Conservation (phyloP, 1,139 yeast species). For the Yamadazyma spencermartinsiae region DNA sequence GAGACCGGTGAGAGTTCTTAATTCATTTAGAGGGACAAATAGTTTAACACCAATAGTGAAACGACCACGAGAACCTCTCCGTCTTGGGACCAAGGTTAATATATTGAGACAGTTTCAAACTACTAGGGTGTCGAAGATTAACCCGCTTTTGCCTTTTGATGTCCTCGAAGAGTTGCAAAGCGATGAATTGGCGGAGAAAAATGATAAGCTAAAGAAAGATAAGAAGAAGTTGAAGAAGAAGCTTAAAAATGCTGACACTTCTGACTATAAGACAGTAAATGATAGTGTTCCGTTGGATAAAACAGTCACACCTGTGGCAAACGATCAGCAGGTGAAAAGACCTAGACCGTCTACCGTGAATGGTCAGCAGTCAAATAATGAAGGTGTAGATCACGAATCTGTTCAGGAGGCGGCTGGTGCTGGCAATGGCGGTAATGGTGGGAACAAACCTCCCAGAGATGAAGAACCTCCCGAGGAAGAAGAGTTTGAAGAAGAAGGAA, state of each 20-base stretch:
- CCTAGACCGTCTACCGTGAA: constrained; percentile 1
- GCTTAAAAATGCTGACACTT: constrained; percentile 16
- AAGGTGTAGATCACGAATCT: not conserved
- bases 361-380: not conserved
- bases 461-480: constrained; percentile 16
- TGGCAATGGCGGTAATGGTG: constrained; percentile 12
- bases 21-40: no score
- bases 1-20: no score
- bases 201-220: constrained; percentile 25
- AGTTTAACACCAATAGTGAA: no score
- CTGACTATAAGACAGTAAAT: constrained; percentile 14
- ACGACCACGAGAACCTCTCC: no score
- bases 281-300: constrained; percentile 20
- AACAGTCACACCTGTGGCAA: constrained; percentile 14
- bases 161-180: constrained; percentile 30
- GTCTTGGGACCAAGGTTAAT: not conserved
- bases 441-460: constrained; percentile 4
- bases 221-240: constrained; percentile 26
- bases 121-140: constrained; percentile 15
- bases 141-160: constrained; percentile 35
- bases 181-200: constrained; percentile 31
- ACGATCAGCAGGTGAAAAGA: constrained; percentile 18
- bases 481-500: constrained; percentile 16
- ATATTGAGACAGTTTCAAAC: not conserved
- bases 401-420: constrained; percentile 8